A percentile compares a stretch with the other conserved stretches of the same genome.
phyloP scores from a whole-genome alignment of 345 rosid species.

The Eutrema japonicum region DNA sequence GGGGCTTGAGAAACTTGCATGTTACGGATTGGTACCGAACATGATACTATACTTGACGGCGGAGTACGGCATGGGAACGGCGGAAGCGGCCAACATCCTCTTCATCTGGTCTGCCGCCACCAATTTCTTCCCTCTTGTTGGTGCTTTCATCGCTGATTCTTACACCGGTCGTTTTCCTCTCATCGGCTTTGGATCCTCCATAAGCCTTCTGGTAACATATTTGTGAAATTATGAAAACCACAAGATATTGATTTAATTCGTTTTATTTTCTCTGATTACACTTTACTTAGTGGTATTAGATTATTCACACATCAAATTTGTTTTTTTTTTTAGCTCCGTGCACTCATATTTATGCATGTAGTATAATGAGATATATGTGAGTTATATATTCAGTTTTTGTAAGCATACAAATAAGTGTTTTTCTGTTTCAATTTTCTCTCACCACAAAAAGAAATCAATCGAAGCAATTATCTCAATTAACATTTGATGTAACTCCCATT shows the following conservation, averaged over 20 bases:
- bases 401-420: not conserved
- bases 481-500: not conserved
- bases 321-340: not conserved
- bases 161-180: slow-evolving; percentile 59
- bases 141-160: slow-evolving; percentile 73
- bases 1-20: slow-evolving; percentile 69
- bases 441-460: not conserved
- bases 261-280: not conserved
- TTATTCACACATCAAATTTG: not conserved
- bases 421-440: not conserved
- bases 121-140: slow-evolving; percentile 59
- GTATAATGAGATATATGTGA: too few relatives aligned
- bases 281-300: not conserved
- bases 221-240: not conserved
- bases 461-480: not conserved
- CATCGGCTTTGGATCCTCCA: slow-evolving; percentile 56
- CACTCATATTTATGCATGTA: not conserved
- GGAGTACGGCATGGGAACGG: slow-evolving; percentile 57
- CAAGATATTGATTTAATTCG: not conserved
- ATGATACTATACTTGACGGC: slow-evolving; percentile 65
- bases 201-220: slow-evolving; percentile 54
- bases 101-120: slow-evolving; percentile 65
- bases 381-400: not conserved
- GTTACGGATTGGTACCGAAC: slow-evolving; percentile 53
- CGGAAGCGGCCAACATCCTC: slow-evolving; percentile 51